phyloP scores from a whole-genome alignment of 2,329 filamentous ascomycete species.

The Fusarium xylarioides region DNA sequence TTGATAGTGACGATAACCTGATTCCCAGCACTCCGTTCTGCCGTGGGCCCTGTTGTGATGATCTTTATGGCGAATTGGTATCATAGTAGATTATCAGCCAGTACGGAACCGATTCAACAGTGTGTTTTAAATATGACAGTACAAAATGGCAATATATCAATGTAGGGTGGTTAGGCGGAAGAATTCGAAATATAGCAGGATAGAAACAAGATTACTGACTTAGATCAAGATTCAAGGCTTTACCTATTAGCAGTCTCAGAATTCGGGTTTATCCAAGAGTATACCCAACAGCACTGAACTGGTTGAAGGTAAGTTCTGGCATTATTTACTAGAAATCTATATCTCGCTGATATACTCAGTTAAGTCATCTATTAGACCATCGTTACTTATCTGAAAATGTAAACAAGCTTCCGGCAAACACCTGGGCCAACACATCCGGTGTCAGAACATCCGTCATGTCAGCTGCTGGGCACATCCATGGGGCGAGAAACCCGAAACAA shows the following conservation, averaged over 20 bases:
- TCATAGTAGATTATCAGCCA: not conserved
- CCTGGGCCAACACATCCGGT: not conserved
- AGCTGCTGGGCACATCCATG: too few relatives aligned
- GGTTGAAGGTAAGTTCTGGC: not conserved
- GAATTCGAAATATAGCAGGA: not conserved
- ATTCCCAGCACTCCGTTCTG: not conserved
- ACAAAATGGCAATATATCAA: not conserved
- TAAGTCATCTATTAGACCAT: not conserved
- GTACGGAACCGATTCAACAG: not conserved
- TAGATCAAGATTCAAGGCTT: not conserved
- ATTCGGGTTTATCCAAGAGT: not conserved
- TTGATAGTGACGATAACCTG: not conserved
- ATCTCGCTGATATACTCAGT: not conserved
- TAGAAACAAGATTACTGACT: not conserved
- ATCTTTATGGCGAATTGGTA: not conserved
- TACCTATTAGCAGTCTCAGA: not conserved
- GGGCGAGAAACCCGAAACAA: not conserved
- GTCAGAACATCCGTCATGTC: not conserved
- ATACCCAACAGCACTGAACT: not conserved
- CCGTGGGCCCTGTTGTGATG: not conserved
- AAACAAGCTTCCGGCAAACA: not conserved
- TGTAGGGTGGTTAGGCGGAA: not conserved
- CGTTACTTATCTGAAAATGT: not conserved
- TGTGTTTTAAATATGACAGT: not conserved
- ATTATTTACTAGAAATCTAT: not conserved